Base-by-base conservation (phyloP, 768 basidiomycete genomes). In the Paxillus involutus region DNA sequence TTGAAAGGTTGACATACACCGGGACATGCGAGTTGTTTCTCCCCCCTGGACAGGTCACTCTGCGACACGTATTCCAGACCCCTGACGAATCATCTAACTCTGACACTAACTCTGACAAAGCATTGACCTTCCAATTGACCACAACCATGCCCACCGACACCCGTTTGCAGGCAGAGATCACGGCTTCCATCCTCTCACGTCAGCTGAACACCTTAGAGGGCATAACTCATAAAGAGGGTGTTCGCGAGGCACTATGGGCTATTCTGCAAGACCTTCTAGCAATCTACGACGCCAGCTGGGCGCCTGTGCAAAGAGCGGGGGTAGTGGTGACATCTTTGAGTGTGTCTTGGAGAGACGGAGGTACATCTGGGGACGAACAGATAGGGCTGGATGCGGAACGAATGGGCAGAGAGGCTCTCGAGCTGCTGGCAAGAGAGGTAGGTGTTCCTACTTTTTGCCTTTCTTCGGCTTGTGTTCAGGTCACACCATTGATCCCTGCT, bases 1-100 rank as follows among this genome's bases (percentile, higher is more conserved):
- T 92, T 16, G 88, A 91, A 56, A 74, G 84, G 17, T 71, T 85
- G 21, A 86, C 89, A 0, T 86, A 85, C 53, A 75, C 88, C 21
- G 86, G 81, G 12, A 71, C 80, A 3, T 87, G 80, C 64, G 89
- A 92, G 29, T 78, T 92, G 5, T 72, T 88, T 29, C 71, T 87
- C 44, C 59, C 73, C 8, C 70, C 83, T 0, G 64, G 70, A 6
- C 71, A 76, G 12, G 74, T 88, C 6, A 84, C 86, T 0, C 64
- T 89, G 5, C 67, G 63, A 43, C 53, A 33, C 33, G 24, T 58
- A 30, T 19, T 49, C 9, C 33, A 21, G 12, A n/a, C 37, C 30
- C 56, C 14, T 42, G 32, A 16, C 24, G 3, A 3, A 44, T 49
- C 41, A 4, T 21, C 36, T 6, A 7, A 44, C 11, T 4, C 40